Evolutionary conservation across 129 eudicot genomes (phyloP).

Genomic region (Silybum marianum): DNA sequence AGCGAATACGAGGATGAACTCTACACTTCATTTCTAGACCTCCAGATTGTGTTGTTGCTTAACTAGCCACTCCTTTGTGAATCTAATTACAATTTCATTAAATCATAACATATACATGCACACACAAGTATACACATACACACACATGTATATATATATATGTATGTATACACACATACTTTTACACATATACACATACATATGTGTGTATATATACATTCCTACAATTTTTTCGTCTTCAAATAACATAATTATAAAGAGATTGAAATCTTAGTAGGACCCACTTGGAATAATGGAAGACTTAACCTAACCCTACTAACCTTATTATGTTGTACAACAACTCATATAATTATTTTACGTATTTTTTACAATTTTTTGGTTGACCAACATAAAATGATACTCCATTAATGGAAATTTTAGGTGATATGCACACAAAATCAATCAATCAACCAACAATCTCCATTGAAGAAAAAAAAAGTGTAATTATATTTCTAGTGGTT

Average conservation of each 20-base stretch:
- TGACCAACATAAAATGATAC: slow-evolving; percentile 17
- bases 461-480: not conserved
- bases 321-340: slow-evolving; percentile 32
- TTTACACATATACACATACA: not conserved
- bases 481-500: not conserved
- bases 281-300: slow-evolving; percentile 20
- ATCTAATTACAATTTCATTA: too few species aligned
- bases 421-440: not conserved
- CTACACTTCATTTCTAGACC: too few species aligned
- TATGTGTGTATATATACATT: not conserved
- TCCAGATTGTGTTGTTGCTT: too few species aligned
- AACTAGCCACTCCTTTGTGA: too few species aligned
- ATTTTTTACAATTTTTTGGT: slow-evolving; percentile 4
- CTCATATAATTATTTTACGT: slow-evolving; percentile 17
- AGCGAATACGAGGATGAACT: too few species aligned
- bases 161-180: too few species aligned
- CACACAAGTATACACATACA: too few species aligned
- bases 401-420: not conserved
- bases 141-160: too few species aligned
- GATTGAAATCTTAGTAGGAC: slow-evolving; percentile 20
- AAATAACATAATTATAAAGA: not conserved
- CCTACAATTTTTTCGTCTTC: not conserved
- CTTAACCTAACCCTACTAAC: slow-evolving; percentile 8
- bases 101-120: too few species aligned
- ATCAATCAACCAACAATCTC: not conserved